Evolutionary conservation across 257 asterid genomes (phyloP), one percentile per base, ranked within the genome.

Genomic region (Sherardia arvensis): DNA sequence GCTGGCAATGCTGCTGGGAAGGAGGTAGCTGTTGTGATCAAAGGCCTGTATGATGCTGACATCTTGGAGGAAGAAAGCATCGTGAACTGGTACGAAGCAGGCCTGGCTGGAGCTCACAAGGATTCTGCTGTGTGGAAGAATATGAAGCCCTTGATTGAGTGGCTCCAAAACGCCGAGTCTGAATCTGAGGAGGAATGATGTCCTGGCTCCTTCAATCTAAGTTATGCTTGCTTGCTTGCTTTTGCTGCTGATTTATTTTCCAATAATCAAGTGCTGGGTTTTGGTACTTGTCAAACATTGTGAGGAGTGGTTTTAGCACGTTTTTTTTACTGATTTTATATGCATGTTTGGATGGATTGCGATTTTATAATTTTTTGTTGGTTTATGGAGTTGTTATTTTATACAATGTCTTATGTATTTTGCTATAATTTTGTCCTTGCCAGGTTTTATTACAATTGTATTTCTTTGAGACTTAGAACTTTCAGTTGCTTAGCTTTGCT

Each of bases 111-210:
- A 56, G 23, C 38, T 26, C 40, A 58, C 17, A 76, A 71, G 12
- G 77, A 67, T 28, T 64, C 73, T 3, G 40, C 76, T 2, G 53
- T 79, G 33, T 79, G 84, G 84, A 73, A 65, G 75, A 73, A 70
- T 62, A 70, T 70, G 43, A 67, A 64, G 57, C 79, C 84, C 28
- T 79, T 79, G 15, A 30, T 79, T 0, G 79, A 76, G 5, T 79
- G 84, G 84, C 73, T 79, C 15, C 77, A 70, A 54, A 73, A 54
- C 58, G 84, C 84, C 0, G 84, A 79, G 61, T 79, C 84, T 0
- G 84, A 76, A 48, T 51, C 71, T 3, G 84, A 76, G 4, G 79
- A 65, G 36, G 84, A 79, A 58, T 79, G 71, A 79, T 5, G 48
- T 14, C 32, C 10, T 10, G 5, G 59, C 38, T 5, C 21, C 33